A percentile compares a stretch with the other conserved stretches of the same genome.
These are phyloP conservation scores for Torulaspora maleeae DNA, from an alignment of 805 yeast genomes.

Conservation along the genomic window DNA sequence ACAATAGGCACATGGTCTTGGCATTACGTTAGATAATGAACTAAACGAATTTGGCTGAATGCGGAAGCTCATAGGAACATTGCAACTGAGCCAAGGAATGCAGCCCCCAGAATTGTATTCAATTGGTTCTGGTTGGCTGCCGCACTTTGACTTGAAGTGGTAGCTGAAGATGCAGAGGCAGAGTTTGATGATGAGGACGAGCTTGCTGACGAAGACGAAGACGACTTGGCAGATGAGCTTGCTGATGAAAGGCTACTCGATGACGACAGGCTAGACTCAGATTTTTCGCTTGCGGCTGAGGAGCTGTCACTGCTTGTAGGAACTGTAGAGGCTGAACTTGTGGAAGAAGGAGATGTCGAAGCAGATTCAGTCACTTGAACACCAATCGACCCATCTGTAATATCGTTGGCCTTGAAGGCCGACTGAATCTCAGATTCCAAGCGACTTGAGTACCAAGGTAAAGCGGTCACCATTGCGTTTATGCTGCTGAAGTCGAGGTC, in stretches of 20 bases:
- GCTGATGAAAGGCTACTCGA: no score
- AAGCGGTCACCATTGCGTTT: constrained; percentile 30
- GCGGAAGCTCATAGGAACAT: not conserved
- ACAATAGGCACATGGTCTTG: not conserved
- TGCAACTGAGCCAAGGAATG: not conserved
- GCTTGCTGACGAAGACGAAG: not conserved
- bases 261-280: no score
- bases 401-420: constrained; percentile 9
- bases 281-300: not conserved
- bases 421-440: constrained; percentile 21
- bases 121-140: not conserved
- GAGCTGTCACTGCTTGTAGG: not conserved
- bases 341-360: not conserved
- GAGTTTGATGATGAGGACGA: not conserved
- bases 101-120: not conserved
- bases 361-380: constrained; percentile 9
- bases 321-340: not conserved
- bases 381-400: constrained; percentile 4
- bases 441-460: constrained; percentile 38
- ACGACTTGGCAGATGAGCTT: not conserved
- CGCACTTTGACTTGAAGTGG: not conserved
- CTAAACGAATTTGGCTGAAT: not conserved
- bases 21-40: not conserved
- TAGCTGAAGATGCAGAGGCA: not conserved
- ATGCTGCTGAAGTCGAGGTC: constrained; percentile 31